Base-by-base conservation (phyloP, 495 filamentous ascomycete species). In the Jackrogersella minutella region DNA sequence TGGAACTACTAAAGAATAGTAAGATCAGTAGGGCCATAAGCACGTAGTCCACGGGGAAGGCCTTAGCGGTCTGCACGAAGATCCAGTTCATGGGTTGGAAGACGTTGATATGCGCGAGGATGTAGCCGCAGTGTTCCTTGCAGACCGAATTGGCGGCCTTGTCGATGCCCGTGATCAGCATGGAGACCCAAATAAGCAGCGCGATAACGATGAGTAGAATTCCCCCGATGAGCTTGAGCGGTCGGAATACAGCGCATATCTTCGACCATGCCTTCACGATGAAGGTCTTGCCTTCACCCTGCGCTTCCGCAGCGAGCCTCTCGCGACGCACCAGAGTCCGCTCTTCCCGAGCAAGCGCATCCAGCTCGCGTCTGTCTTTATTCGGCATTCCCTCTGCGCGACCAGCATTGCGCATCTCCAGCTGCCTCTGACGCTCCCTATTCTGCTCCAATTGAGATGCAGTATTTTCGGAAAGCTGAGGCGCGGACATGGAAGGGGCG, bases 21-120 rank as follows among this genome's bases (percentile, higher is more conserved):
- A 97, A 78, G 11, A 95, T 87, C 10, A 99, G 78, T 0, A 93
- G 77, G 0, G 90, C 87, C 80, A 95, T 96, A 31, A 99, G 82
- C 28, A 91, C 81, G 74, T 98, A 98, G 76, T 99, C 95, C 57
- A 97, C 83, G 0, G 95, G 95, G 77, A 97, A 98, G 8, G 90
- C 86, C 66, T 86, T 90, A 56, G 92, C 87, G 2, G 93, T 86
- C 73, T 89, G 83, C 52, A 96, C 88, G 57, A 99, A 89, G 37
- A 95, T 82, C 86, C 88, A 96, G 80, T 99, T 98, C 67, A 97
- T 80, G 1, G 95, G 96, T 74, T 98, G 94, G 81, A 97, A 97
- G 58, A 97, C 86, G 72, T 94, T 91, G 74, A 94, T 89, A 64
- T 93, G 87, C 26, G 88, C 90, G n/a, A 98, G 86, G 52, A 98